A percentile compares a stretch with the other conserved stretches of the same genome.
Evolutionary conservation across 1,284 basidiomycete genomes (phyloP).

Genomic region (Boletus semigastroideus): DNA sequence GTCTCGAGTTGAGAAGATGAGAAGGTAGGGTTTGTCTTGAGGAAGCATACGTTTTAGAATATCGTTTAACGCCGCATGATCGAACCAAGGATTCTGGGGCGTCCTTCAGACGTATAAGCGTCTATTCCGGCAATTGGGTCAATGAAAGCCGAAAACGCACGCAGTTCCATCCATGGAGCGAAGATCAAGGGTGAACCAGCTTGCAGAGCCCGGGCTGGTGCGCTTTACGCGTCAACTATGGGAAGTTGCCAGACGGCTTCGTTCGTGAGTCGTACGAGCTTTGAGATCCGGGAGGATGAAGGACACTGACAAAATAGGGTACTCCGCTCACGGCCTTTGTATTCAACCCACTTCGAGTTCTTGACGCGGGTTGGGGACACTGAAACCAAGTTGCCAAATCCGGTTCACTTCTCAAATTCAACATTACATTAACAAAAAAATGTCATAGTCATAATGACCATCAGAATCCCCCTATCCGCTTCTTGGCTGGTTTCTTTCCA

Average conservation of each 20-base stretch:
- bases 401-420: neutral
- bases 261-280: constrained; percentile 11
- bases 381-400: constrained; percentile 29
- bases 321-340: constrained; percentile 16
- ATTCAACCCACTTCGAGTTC: constrained; percentile 1
- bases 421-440: too few species aligned
- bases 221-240: constrained; percentile 37
- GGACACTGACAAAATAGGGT: constrained; percentile 21
- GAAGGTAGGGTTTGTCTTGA: constrained; percentile 7
- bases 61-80: constrained; percentile 61
- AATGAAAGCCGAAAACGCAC: constrained; percentile 33
- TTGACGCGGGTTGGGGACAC: neutral
- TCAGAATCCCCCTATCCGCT: constrained; percentile 75
- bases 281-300: constrained; percentile 16
- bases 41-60: constrained; percentile 57
- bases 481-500: constrained; percentile 59
- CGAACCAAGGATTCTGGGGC: constrained; percentile 59
- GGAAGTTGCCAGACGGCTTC: constrained; percentile 16
- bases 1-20: constrained; percentile 5
- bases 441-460: neutral
- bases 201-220: constrained; percentile 43
- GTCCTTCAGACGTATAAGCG: constrained; percentile 35
- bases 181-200: constrained; percentile 51
- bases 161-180: constrained; percentile 80
- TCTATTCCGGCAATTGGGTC: constrained; percentile 1